These are phyloP conservation scores for Erigeron canadensis DNA, from an alignment of 129 eudicot genomes.

Conservation along the genomic window DNA sequence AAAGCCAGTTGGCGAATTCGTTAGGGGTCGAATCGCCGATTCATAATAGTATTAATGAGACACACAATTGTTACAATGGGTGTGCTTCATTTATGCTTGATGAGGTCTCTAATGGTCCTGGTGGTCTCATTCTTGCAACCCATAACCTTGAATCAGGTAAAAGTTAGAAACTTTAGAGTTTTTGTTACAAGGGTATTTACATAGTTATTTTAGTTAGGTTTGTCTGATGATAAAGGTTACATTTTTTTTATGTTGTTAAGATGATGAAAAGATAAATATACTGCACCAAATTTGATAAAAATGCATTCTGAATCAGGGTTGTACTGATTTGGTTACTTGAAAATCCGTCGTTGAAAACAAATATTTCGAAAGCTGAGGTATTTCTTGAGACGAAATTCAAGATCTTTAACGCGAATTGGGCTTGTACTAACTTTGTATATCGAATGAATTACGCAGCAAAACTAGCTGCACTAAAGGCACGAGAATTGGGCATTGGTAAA, in stretches of 20 bases:
- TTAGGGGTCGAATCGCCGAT: constrained; percentile 73
- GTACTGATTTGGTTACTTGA: constrained; percentile 32
- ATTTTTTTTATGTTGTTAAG: constrained; percentile 11
- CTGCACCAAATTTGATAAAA: constrained; percentile 40
- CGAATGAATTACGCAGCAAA: constrained; percentile 41
- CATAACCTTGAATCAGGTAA: constrained; percentile 93
- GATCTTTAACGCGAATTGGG: constrained; percentile 16
- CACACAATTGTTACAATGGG: constrained; percentile 65
- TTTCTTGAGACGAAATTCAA: constrained; percentile 37
- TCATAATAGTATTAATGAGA: constrained; percentile 51
- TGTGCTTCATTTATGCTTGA: constrained; percentile 85
- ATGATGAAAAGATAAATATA: constrained; percentile 27
- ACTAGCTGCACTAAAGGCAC: constrained; percentile 70
- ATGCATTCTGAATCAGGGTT: constrained; percentile 36
- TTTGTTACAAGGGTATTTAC: not conserved
- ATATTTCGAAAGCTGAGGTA: constrained; percentile 36
- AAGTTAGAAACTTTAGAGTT: constrained; percentile 5
- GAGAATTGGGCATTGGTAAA: constrained; percentile 62
- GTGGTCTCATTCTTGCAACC: constrained; percentile 81
- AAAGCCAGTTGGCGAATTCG: constrained; percentile 53
- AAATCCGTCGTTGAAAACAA: constrained; percentile 35
- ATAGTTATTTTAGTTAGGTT: not conserved
- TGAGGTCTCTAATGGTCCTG: constrained; percentile 60
- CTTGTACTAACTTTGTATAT: constrained; percentile 19
- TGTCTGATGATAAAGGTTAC: not conserved